Evolutionary conservation across 768 basidiomycete genomes (phyloP).

Genomic region (Rubroboletus pulcherrimus): DNA sequence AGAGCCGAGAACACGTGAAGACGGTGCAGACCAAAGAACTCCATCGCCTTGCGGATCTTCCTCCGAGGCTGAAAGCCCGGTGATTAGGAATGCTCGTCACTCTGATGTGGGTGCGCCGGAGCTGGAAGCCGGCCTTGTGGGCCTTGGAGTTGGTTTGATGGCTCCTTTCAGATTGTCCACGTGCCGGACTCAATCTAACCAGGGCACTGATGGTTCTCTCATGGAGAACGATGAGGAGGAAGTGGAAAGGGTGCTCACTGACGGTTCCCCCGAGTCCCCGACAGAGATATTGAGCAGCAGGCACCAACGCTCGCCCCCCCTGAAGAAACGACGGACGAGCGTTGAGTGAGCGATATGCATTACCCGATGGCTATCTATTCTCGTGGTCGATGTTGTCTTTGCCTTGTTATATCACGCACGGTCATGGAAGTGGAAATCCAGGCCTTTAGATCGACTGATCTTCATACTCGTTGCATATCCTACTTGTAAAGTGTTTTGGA

Average conservation of each 20-base stretch:
- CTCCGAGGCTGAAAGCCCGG: slow-evolving; percentile 48
- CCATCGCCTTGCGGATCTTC: slow-evolving; percentile 21
- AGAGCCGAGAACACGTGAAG: slow-evolving; percentile 8
- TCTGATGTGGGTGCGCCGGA: slow-evolving; percentile 21
- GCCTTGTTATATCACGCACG: slow-evolving; percentile 12
- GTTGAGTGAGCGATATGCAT: slow-evolving; percentile 11
- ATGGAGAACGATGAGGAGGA: slow-evolving; percentile 33
- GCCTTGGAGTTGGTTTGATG: slow-evolving; percentile 43
- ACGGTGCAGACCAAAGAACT: slow-evolving; percentile 9
- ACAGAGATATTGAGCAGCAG: slow-evolving; percentile 19
- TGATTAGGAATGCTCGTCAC: slow-evolving; percentile 33
- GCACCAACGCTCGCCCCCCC: slow-evolving; percentile 36
- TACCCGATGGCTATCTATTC: slow-evolving; percentile 27
- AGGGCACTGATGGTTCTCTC: slow-evolving; percentile 6
- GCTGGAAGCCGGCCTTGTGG: slow-evolving; percentile 35
- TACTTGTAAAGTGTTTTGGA: slow-evolving; percentile 35
- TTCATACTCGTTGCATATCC: slow-evolving; percentile 20
- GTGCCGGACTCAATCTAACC: slow-evolving; percentile 29
- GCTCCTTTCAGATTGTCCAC: slow-evolving; percentile 51
- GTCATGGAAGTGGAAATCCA: slow-evolving; percentile 3
- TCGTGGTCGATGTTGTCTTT: slow-evolving; percentile 11
- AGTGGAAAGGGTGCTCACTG: slow-evolving; percentile 29
- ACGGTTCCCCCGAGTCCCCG: slow-evolving; percentile 22
- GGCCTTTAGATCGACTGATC: slow-evolving; percentile 4
- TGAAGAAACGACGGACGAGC: slow-evolving; percentile 49